Percentiles rank a stretch among this genome's conserved stretches.
Evolutionary conservation across 768 basidiomycete genomes (phyloP).

Genomic region (Mycena filopes): DNA sequence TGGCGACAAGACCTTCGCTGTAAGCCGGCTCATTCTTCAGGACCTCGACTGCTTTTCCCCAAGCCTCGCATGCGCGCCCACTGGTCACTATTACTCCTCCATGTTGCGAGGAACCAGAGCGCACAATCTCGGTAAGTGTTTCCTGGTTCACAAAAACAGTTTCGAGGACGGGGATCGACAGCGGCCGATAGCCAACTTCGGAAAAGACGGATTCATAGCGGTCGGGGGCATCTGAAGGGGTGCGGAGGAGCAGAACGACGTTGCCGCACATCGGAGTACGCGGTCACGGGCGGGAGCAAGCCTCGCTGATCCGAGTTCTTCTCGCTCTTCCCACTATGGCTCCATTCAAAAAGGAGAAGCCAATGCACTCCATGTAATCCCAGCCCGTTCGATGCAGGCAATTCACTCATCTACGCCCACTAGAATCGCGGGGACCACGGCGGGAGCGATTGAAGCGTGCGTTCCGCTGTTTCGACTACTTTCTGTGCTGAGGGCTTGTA

Average conservation of each 20-base stretch:
- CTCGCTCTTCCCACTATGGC: slow-evolving; percentile 41
- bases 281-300: slow-evolving; percentile 1
- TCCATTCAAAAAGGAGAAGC: slow-evolving; percentile 78
- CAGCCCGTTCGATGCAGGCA: neutral
- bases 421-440: slow-evolving; percentile 87
- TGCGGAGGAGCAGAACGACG: slow-evolving; percentile 57
- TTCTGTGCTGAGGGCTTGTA: slow-evolving; percentile 47
- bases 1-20: slow-evolving; percentile 7
- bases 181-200: slow-evolving; percentile 57
- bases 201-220: slow-evolving; percentile 66
- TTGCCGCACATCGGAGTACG: slow-evolving; percentile 44
- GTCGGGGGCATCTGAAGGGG: slow-evolving; percentile 55
- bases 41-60: slow-evolving; percentile 57
- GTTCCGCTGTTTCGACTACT: slow-evolving; percentile 39
- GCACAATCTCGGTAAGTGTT: slow-evolving; percentile 55
- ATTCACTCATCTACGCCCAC: neutral
- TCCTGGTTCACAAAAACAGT: slow-evolving; percentile 65
- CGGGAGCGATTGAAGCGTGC: slow-evolving; percentile 94
- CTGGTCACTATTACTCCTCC: slow-evolving; percentile 84
- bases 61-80: slow-evolving; percentile 79
- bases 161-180: slow-evolving; percentile 80
- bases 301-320: neutral
- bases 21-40: slow-evolving; percentile 12
- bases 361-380: slow-evolving; percentile 79
- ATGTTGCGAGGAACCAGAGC: slow-evolving; percentile 53